Conservation (phyloP, 2,329 filamentous ascomycete species). For the Phaeoacremonium minimum region DNA sequence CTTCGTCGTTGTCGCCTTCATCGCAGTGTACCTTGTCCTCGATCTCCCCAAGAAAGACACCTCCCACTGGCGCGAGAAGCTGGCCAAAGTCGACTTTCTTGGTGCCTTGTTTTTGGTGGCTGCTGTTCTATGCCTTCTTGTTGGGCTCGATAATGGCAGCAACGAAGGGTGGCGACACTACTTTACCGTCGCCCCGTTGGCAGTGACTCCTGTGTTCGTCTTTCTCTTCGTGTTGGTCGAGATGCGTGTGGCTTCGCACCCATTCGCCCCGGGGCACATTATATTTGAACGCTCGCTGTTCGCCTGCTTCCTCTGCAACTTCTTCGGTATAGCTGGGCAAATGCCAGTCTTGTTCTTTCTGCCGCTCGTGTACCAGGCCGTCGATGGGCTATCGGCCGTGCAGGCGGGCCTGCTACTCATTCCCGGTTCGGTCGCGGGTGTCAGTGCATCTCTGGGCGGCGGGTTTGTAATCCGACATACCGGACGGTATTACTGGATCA, state of each 20-base stretch:
- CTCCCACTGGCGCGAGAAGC: conserved; percentile 59
- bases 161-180: conserved; percentile 64
- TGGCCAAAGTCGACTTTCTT: conserved; percentile 18
- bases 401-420: conserved; percentile 62
- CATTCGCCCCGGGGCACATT: conserved; percentile 71
- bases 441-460: conserved; percentile 59
- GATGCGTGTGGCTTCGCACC: conserved; percentile 60
- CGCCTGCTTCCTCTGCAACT: conserved; percentile 66
- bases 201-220: conserved; percentile 54
- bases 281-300: conserved; percentile 65
- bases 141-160: conserved; percentile 69
- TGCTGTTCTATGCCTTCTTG: conserved; percentile 43
- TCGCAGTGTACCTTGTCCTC: conserved; percentile 59
- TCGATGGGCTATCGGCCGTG: conserved; percentile 59
- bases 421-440: conserved; percentile 57
- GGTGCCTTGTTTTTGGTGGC: conserved; percentile 24
- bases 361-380: conserved; percentile 75
- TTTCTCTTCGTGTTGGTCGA: conserved; percentile 66
- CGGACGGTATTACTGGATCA: conserved; percentile 69
- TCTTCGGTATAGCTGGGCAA: conserved; percentile 61
- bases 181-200: conserved; percentile 54
- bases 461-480: conserved; percentile 67
- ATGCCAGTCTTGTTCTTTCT: conserved; percentile 63
- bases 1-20: conserved; percentile 60
- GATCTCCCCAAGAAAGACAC: conserved; percentile 55